These are phyloP conservation scores for Incumbomyces delicatus DNA, from an alignment of 2,329 filamentous ascomycete species.

Conservation along the genomic window DNA sequence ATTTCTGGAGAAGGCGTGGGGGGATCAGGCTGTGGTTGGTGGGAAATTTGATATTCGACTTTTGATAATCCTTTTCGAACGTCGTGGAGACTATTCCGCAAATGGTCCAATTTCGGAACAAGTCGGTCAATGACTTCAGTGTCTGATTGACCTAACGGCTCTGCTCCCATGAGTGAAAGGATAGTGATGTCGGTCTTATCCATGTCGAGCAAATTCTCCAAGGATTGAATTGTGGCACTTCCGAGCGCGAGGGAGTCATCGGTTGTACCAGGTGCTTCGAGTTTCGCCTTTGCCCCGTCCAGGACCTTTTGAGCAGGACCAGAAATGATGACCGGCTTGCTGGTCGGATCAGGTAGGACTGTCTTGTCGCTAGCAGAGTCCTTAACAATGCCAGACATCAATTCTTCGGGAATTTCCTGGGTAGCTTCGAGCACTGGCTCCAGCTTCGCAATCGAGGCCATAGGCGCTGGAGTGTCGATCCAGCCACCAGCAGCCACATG, in stretches of 20 bases:
- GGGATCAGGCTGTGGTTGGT: conserved; percentile 5
- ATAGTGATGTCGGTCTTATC: conserved; percentile 15
- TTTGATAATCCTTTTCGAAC: conserved; percentile 31
- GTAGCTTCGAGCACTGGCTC: conserved; percentile 14
- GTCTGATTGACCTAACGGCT: conserved; percentile 18
- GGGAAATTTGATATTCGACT: conserved; percentile 29
- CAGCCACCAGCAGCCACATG: conserved; percentile 21
- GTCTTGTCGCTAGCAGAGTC: neutral
- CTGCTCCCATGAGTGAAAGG: conserved; percentile 23
- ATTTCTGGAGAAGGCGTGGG: neutral
- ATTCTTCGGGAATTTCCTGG: conserved; percentile 18
- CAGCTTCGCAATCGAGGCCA: conserved; percentile 9
- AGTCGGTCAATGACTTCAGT: conserved; percentile 28
- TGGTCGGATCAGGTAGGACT: conserved; percentile 25
- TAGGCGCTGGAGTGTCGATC: conserved; percentile 19
- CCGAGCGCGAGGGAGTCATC: conserved; percentile 29
- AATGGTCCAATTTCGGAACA: conserved; percentile 30
- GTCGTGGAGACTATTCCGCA: conserved; percentile 32
- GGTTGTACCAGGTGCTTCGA: conserved; percentile 24
- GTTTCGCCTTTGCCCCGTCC: neutral
- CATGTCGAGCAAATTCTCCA: conserved; percentile 30
- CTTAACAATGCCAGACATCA: conserved; percentile 12
- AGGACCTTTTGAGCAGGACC: conserved; percentile 4
- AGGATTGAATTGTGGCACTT: conserved; percentile 37
- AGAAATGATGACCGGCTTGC: conserved; percentile 22